Conservation (phyloP, 306 rosid genomes). For the Canavalia ensiformis region DNA sequence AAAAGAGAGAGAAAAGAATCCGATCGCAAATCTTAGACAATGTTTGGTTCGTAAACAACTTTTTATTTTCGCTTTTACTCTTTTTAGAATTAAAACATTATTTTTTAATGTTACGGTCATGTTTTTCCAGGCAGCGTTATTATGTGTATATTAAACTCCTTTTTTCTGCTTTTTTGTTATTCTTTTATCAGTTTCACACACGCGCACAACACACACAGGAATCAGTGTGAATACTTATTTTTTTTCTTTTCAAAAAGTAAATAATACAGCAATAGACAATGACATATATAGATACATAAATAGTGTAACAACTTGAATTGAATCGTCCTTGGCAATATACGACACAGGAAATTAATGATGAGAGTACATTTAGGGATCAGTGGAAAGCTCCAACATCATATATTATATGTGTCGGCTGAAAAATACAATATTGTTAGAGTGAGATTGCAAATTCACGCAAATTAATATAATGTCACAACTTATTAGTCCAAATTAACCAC, state of each 20-base stretch:
- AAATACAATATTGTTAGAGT: neutral
- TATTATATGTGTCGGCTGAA: neutral
- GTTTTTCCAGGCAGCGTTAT: too few species aligned
- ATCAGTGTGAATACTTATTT: neutral
- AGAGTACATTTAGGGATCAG: neutral
- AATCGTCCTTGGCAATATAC: neutral
- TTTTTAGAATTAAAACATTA: too few species aligned
- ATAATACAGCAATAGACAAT: neutral
- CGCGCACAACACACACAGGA: too few species aligned
- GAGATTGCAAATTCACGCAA: neutral
- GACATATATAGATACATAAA: neutral
- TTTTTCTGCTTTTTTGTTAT: too few species aligned
- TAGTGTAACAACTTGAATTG: neutral
- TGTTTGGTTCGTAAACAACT: too few species aligned
- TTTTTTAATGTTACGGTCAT: too few species aligned
- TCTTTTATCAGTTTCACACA: too few species aligned
- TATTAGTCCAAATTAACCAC: neutral
- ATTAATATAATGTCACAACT: too few species aligned
- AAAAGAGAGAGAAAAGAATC: too few species aligned
- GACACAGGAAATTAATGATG: neutral
- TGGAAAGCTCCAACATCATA: slow-evolving; percentile 3
- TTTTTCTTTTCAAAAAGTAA: neutral
- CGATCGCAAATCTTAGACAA: too few species aligned
- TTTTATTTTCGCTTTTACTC: too few species aligned
- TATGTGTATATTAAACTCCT: too few species aligned